Conservation (phyloP, 176 grass and related monocot species). For the Guadua angustifolia region DNA sequence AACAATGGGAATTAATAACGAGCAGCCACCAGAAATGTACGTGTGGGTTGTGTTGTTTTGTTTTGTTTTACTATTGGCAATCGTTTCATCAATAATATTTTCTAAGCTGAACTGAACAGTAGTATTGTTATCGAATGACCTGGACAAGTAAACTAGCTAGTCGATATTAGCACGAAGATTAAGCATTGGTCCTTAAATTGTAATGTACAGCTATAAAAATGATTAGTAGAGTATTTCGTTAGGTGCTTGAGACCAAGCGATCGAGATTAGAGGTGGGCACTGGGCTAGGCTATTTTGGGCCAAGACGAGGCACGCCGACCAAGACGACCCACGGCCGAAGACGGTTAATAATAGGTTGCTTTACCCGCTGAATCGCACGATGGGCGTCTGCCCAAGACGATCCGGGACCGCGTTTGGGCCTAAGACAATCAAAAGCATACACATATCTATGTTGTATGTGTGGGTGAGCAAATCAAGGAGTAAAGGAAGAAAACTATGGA, state of each 20-base stretch:
- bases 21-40: slow-evolving; percentile 10
- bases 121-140: slow-evolving; percentile 1
- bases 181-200: slow-evolving; percentile 26
- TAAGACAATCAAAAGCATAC: too few relatives aligned
- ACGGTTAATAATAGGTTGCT: too few relatives aligned
- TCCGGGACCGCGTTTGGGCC: too few relatives aligned
- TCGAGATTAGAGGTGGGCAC: too few relatives aligned
- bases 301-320: too few relatives aligned
- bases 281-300: too few relatives aligned
- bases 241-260: slow-evolving; percentile 1
- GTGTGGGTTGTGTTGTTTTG: background rate
- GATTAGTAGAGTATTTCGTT: slow-evolving; percentile 31
- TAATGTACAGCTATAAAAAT: slow-evolving; percentile 26
- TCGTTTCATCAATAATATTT: background rate
- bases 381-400: too few relatives aligned
- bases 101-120: background rate
- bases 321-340: too few relatives aligned
- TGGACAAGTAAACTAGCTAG: slow-evolving; percentile 9
- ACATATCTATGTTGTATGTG: too few relatives aligned
- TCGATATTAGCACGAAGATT: background rate
- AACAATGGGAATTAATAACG: background rate
- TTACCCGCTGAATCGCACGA: too few relatives aligned
- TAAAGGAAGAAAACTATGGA: too few relatives aligned
- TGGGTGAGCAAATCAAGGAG: too few relatives aligned
- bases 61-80: background rate